Evolutionary conservation across 768 basidiomycete genomes (phyloP).

Genomic region (Russula olivacea): DNA sequence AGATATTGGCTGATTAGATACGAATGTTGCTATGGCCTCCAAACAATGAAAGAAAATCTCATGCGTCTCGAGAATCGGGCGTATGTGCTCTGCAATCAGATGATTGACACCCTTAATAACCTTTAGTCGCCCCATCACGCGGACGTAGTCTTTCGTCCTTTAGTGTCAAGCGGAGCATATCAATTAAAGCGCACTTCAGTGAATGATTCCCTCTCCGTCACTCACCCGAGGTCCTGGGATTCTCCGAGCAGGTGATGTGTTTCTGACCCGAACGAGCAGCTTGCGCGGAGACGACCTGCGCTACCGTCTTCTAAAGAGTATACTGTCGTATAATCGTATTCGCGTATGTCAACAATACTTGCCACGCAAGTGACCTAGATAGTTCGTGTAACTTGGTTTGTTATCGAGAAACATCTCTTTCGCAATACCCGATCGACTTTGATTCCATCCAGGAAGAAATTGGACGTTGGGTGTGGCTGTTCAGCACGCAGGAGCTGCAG

Average conservation of each 20-base stretch:
- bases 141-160: constrained; percentile 9
- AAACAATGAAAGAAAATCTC: constrained; percentile 45
- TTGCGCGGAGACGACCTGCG: constrained; percentile 20
- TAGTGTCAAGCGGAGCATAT: not conserved
- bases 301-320: constrained; percentile 38
- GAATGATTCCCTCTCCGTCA: not conserved
- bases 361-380: constrained; percentile 50
- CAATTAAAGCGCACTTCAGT: not conserved
- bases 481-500: constrained; percentile 45
- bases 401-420: not conserved
- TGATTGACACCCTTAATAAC: constrained; percentile 36
- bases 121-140: constrained; percentile 10
- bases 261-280: not conserved
- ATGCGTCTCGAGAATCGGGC: constrained; percentile 40
- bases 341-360: constrained; percentile 29
- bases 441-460: constrained; percentile 16
- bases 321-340: not conserved
- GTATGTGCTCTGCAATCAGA: constrained; percentile 36
- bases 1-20: constrained; percentile 32
- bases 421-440: constrained; percentile 13
- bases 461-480: constrained; percentile 7
- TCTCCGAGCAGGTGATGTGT: not conserved
- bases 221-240: not conserved
- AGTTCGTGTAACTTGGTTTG: not conserved
- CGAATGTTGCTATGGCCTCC: constrained; percentile 38